Conservation (phyloP, 179 eudicot genomes). For the Spergularia azorica region DNA sequence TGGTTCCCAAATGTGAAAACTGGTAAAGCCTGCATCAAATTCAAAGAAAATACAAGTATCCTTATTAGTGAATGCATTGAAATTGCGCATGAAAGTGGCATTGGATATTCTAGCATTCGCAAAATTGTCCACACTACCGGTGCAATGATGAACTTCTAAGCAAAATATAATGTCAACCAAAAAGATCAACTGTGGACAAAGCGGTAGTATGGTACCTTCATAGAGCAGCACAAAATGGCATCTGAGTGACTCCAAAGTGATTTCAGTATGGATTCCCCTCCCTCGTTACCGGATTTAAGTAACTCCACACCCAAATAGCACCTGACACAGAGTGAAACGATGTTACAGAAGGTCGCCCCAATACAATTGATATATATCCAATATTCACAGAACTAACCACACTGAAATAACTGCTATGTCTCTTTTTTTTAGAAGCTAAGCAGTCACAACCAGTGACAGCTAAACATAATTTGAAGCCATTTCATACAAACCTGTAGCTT, state of each 20-base stretch:
- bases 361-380: too few relatives aligned
- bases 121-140: not conserved
- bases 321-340: constrained; percentile 31
- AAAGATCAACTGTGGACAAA: not conserved
- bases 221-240: constrained; percentile 85
- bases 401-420: too few relatives aligned
- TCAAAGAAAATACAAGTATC: not conserved
- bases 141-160: not conserved
- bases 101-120: not conserved
- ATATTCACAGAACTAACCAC: too few relatives aligned
- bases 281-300: constrained; percentile 55
- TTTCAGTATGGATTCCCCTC: constrained; percentile 64
- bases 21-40: constrained; percentile 58
- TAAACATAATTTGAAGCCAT: not conserved
- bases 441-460: not conserved
- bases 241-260: constrained; percentile 83
- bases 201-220: constrained; percentile 51
- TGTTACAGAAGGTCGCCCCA: not conserved
- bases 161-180: not conserved
- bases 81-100: not conserved
- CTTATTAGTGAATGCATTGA: too few relatives aligned
- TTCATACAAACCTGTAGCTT: constrained; percentile 67
- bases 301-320: constrained; percentile 71
- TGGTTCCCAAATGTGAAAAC: constrained; percentile 76
- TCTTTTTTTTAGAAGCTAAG: too few relatives aligned